Evolutionary conservation across 202 grass and related monocot species (phyloP), one percentile per base, ranked within the genome.

Genomic region (Saccharum hybrid): DNA sequence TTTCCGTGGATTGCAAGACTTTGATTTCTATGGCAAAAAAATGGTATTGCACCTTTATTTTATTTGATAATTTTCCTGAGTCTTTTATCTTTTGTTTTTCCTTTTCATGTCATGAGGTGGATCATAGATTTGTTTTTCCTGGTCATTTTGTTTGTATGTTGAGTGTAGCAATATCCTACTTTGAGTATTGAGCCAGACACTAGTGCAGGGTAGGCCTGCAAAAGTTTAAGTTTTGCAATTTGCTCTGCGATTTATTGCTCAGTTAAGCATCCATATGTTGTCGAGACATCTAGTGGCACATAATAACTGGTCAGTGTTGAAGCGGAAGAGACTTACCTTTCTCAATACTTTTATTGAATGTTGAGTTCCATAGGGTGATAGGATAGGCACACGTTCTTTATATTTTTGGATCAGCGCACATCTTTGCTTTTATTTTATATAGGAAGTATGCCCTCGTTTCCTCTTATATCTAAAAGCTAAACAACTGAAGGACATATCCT

Each of bases 1-100:
- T 65, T 94, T 94, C 45, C 93, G 96, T 0, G 92, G 94, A 86
- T 86, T 94, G 88, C 96, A 95, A 63, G 94, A 95, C 28, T 98
- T 98, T 5, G 92, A 94, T 69, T 96, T 98, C 49, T 98, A 98
- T 7, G 96, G 94, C 30, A 96, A 98, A 84, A 94, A 86, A 70
- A 92, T 96, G 83, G 96, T 98, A 82, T 46, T 18, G 39, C 56
- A 45, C 68, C 60, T 80, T n/a, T n/a, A 56, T 56, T 2, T 60
- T 82, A 26, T 85, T 80, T 62, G 37, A 38, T 48, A 68, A 26
- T 22, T 68, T 69, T 38, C 3, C 10, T 70, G 18, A 14, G 62
- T 5, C 9, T 22, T 74, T 43, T 19, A 26, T 36, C 67, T 36
- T 66, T 0, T 66, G 10, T 12, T n/a, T 46, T 66, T 9, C 19